Conservation (phyloP, 176 grass and related monocot genomes). For the Carex kokanica region DNA sequence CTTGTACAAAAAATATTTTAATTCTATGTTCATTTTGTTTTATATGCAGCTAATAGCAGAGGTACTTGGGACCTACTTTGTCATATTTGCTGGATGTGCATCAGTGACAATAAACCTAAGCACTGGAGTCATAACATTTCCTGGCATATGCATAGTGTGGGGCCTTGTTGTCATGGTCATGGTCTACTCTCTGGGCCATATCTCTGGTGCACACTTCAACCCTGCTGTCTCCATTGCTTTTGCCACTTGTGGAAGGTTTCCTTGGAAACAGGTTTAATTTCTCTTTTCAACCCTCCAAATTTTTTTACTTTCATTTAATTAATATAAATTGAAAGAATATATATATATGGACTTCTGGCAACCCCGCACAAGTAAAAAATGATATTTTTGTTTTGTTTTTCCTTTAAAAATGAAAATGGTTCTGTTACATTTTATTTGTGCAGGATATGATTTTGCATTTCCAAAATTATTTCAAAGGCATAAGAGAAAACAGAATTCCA, state of each 20-base stretch:
- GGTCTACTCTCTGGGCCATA: slow-evolving; percentile 77
- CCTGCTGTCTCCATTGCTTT: slow-evolving; percentile 85
- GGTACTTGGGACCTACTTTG: slow-evolving; percentile 72
- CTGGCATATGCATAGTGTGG: slow-evolving; percentile 76
- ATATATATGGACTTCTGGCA: too few relatives aligned
- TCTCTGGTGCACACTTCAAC: slow-evolving; percentile 84
- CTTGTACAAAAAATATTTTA: background rate
- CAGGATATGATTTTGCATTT: background rate
- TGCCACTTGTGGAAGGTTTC: slow-evolving; percentile 62
- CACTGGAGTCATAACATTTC: slow-evolving; percentile 55
- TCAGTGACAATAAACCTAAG: slow-evolving; percentile 67
- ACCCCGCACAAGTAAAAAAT: too few relatives aligned
- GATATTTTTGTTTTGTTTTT: too few relatives aligned
- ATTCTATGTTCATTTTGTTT: background rate
- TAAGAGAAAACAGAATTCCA: background rate
- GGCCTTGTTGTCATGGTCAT: slow-evolving; percentile 80
- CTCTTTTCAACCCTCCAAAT: background rate
- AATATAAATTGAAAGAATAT: too few relatives aligned
- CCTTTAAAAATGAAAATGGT: too few relatives aligned
- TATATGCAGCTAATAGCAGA: slow-evolving; percentile 52
- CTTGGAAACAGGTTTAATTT: slow-evolving; percentile 88
- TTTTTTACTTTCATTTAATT: slow-evolving; percentile 4
- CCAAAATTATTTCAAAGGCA: background rate
- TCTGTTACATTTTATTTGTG: background rate
- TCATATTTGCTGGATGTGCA: slow-evolving; percentile 73